Base-by-base conservation (phyloP, 805 yeast genomes). In the Blastobotrys terrestris region DNA sequence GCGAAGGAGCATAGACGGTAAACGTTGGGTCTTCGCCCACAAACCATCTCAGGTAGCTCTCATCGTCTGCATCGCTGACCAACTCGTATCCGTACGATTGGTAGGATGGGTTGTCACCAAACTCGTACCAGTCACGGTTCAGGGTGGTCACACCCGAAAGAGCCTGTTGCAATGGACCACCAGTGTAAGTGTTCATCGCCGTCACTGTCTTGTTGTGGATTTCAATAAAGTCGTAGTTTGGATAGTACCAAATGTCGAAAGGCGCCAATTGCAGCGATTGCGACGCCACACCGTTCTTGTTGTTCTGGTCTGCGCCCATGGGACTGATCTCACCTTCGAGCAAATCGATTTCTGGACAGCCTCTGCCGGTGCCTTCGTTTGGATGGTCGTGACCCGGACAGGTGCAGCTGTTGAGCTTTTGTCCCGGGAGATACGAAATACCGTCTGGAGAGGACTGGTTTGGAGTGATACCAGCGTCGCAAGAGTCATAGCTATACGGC, bases 231-330 rank as follows among this genome's bases (percentile, higher is more conserved):
- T 82, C 79, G 68, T 90, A 90, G 70, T 92, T 95, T 3, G 97
- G 96, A 65, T 79, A 77, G 66, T 87, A 92, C 97, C 97, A 92
- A 58, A 90, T 84, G 69, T 92, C 98, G 66, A 81, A 81, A 7
- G 98, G 98, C 15, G 97, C 98, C 57, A 89, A 72, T 74, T 92
- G 98, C 64, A 85, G 70, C 2, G 97, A 89, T 70, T 92, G 99
- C 2, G 97, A 88, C 1, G 91, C 97, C 44, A 84, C 79, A 60
- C 94, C 94, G 13, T 69, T 72, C 58, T 72, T 64, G 42, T 60
- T 56, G 18, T 74, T 52, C 13, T 67, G 72, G 1, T 84, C 74
- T 35, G 66, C 59, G 26, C 51, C 54, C 5, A 26, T 5, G 5
- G 5, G 8, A 14, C 57, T 50, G 21, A 81, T 79, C 59, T 88